Percentiles rank a stretch among this genome's conserved stretches.
Evolutionary conservation across 2,329 filamentous ascomycete genomes (phyloP).

Genomic region (Sporothrix phasma): DNA sequence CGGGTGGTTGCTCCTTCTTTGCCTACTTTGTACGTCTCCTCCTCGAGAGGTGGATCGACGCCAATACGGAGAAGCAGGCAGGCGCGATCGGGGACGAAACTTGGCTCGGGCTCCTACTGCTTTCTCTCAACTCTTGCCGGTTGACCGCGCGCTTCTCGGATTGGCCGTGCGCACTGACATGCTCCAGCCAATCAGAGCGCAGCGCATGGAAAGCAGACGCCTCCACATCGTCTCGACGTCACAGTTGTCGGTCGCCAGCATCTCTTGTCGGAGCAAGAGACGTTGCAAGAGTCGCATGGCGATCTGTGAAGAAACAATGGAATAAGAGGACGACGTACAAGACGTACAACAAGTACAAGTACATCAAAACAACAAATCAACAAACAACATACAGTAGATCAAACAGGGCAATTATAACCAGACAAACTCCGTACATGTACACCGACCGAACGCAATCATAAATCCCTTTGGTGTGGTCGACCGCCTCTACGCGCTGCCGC

Average conservation of each 20-base stretch:
- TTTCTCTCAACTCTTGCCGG: neutral
- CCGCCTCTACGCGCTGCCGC: neutral
- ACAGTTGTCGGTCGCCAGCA: neutral
- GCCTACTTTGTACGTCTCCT: neutral
- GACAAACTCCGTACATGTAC: neutral
- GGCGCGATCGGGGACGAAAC: neutral
- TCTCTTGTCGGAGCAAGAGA: neutral
- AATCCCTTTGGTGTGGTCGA: neutral
- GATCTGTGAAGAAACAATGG: neutral
- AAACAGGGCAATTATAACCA: neutral
- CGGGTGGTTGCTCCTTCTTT: slow-evolving; percentile 1
- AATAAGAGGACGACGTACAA: too few species aligned
- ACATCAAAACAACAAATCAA: neutral
- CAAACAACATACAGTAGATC: neutral
- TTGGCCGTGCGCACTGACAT: neutral
- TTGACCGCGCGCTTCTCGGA: neutral
- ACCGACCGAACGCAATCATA: neutral
- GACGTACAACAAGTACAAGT: too few species aligned
- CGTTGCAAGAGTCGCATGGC: neutral
- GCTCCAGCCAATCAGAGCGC: slow-evolving; percentile 1
- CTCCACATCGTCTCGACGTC: too few species aligned
- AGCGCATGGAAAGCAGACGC: neutral
- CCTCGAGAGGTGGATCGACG: neutral
- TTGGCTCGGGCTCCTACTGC: neutral
- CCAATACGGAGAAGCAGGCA: neutral